Percentiles rank a stretch among this genome's conserved stretches.
Evolutionary conservation across 306 rosid species (phyloP).

Genomic region (Vigna trinervia): DNA sequence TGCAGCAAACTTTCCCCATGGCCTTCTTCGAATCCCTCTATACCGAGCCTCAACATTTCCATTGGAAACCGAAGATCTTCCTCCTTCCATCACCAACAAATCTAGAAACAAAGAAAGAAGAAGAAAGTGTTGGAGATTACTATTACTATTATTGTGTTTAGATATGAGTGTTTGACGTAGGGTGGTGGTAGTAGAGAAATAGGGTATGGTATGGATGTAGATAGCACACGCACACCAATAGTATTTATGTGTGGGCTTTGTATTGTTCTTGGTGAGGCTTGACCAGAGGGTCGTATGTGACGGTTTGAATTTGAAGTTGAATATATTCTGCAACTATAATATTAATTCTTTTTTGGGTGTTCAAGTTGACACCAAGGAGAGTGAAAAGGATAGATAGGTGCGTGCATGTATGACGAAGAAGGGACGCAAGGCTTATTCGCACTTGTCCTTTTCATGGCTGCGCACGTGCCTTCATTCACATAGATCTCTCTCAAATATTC

Average conservation of each 20-base stretch:
- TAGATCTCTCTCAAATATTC: too few species aligned
- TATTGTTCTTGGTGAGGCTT: constrained; percentile 3
- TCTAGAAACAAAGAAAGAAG: not conserved
- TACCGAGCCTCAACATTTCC: constrained; percentile 50
- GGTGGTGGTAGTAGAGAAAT: not conserved
- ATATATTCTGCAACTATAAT: not conserved
- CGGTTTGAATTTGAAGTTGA: constrained; percentile 51
- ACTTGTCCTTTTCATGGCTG: constrained; percentile 39
- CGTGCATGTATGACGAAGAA: constrained; percentile 17
- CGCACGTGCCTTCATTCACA: constrained; percentile 36
- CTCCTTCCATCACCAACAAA: constrained; percentile 49
- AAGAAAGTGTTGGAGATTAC: not conserved
- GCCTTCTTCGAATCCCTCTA: constrained; percentile 84
- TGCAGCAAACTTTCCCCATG: constrained; percentile 94
- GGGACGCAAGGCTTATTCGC: not conserved
- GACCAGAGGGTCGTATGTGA: constrained; percentile 50
- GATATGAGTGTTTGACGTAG: not conserved
- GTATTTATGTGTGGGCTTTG: not conserved
- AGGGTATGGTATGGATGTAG: not conserved
- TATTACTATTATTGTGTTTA: not conserved
- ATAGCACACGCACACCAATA: not conserved
- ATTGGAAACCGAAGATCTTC: constrained; percentile 11
- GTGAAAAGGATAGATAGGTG: not conserved
- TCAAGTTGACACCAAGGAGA: constrained; percentile 23
- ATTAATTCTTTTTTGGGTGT: not conserved